Evolutionary conservation across 1,139 yeast species (phyloP).

Genomic region (Pichia sp.): DNA sequence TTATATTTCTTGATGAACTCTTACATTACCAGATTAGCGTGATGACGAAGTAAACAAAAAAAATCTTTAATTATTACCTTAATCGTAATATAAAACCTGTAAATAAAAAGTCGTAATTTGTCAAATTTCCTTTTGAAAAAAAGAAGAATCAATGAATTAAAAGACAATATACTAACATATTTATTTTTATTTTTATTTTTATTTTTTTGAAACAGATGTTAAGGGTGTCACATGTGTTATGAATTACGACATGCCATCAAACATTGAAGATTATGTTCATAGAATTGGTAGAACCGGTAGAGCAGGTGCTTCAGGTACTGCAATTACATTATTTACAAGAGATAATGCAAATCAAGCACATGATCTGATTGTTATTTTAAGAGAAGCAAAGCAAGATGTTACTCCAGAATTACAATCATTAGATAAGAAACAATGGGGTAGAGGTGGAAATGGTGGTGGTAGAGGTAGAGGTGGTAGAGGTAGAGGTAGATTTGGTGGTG

Average conservation of each 20-base stretch:
- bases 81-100: too few species aligned
- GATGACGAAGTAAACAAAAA: too few species aligned
- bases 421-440: constrained; percentile 43
- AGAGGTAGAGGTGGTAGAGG: constrained; percentile 41
- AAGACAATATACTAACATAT: constrained; percentile 10
- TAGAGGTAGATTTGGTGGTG: constrained; percentile 44
- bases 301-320: constrained; percentile 27
- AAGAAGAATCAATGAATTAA: too few species aligned
- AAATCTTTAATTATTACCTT: too few species aligned
- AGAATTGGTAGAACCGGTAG: constrained; percentile 1
- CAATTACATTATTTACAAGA: constrained; percentile 89
- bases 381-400: constrained; percentile 91
- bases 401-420: constrained; percentile 57
- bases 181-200: not conserved
- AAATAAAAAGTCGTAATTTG: too few species aligned
- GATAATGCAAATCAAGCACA: constrained; percentile 85
- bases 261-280: not conserved
- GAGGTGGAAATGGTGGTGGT: constrained; percentile 46
- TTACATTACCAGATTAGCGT: too few species aligned
- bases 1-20: too few species aligned
- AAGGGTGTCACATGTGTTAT: constrained; percentile 92
- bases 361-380: constrained; percentile 80
- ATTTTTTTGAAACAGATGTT: constrained; percentile 55
- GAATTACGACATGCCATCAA: constrained; percentile 78
- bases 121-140: too few species aligned